Evolutionary conservation across 371 early-diverging fungal genomes (phyloP), one percentile per base, ranked within the genome.

Genomic region (Rhizopus arrhizus): DNA sequence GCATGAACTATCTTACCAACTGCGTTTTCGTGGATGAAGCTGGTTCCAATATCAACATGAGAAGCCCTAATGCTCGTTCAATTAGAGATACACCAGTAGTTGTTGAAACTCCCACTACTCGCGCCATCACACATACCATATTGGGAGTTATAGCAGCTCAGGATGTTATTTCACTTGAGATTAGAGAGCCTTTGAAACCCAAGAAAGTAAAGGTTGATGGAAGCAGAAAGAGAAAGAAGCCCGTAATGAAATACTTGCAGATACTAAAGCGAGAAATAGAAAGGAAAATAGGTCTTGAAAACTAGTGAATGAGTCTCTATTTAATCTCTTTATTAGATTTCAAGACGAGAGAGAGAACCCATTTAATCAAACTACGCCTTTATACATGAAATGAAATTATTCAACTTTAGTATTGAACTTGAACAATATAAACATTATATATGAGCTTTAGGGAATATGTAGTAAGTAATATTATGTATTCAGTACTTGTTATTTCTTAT

Each of bases 1-100:
- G 58, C 45, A 58, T 64, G 45, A 58, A 66, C 31, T 66, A 58
- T 66, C 48, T 49, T 43, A 54, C 58, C 46, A 42, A 58, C 16
- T 61, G 61, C 45, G 66, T 61, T n/a, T 65, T 36, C 49, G 53
- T 65, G 11, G 65, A 59, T 59, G 58, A 55, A 53, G 58, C 55
- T 51, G 65, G 65, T 3, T 59, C 56, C 48, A 59, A 65, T 16
- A 49, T 45, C 42, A 58, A 45, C 54, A 56, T 43, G 51, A 45
- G 56, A 38, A 56, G 63, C 46, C 52, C 46, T 36, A 52, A 51
- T 62, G 50, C 55, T 38, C 53, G 47, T 22, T 53, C 60, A 47
- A 47, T 53, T 47, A 53, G 47, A 53, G 60, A 36, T 52, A 53
- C 60, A 53, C 60, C 53, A 52, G 50, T n/a, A 28, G 41, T 42